Conservation (phyloP, 2,329 filamentous ascomycete species). For the Atkinsonella texensis region DNA sequence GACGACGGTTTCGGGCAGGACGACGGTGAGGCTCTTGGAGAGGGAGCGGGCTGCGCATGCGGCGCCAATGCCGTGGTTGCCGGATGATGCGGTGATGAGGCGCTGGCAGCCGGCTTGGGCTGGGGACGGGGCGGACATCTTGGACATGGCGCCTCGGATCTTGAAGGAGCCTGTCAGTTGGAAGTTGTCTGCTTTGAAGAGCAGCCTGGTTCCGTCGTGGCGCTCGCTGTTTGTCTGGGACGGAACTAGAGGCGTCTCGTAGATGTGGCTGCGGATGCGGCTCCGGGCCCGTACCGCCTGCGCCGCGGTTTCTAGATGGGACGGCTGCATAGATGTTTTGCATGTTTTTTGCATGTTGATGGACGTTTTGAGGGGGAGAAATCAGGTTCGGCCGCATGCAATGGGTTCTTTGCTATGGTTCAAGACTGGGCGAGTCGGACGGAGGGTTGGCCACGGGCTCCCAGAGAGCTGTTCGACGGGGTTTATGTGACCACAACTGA, state of each 20-base stretch:
- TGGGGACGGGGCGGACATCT: constrained; percentile 9
- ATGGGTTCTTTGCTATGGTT: too few relatives aligned
- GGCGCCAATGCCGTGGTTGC: constrained; percentile 13
- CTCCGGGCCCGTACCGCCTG: constrained; percentile 8
- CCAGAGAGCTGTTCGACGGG: too few relatives aligned
- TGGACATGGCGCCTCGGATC: constrained; percentile 15
- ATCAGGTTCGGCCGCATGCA: too few relatives aligned
- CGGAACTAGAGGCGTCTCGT: constrained; percentile 12
- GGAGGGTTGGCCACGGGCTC: too few relatives aligned
- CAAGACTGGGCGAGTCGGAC: too few relatives aligned
- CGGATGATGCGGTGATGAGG: constrained; percentile 13
- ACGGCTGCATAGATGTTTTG: too few relatives aligned
- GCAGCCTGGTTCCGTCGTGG: constrained; percentile 3
- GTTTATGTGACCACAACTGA: too few relatives aligned
- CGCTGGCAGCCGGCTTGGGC: background rate
- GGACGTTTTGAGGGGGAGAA: too few relatives aligned
- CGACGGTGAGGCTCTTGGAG: constrained; percentile 8
- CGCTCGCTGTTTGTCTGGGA: constrained; percentile 4
- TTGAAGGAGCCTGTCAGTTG: constrained; percentile 17
- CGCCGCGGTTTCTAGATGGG: background rate
- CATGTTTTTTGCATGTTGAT: too few relatives aligned
- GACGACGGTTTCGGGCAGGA: constrained; percentile 11
- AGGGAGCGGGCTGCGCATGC: constrained; percentile 9
- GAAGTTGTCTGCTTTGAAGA: constrained; percentile 17
- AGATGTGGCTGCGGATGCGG: constrained; percentile 12